These are phyloP conservation scores for Magnolia officinalis DNA, from an alignment of 164 flowering plant species.

Conservation along the genomic window DNA sequence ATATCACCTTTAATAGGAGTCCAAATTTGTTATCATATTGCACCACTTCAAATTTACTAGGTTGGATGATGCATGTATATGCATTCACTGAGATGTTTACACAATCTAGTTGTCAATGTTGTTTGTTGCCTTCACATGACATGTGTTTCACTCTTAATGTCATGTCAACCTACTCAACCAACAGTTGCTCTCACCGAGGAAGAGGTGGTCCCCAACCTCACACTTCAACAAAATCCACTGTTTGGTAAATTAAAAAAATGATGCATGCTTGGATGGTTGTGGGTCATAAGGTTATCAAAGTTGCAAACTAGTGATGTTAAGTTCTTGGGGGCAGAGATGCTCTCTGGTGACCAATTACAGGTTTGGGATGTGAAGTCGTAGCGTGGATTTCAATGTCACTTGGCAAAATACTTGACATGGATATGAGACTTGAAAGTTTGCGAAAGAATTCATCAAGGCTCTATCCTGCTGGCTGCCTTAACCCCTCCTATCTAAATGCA, in stretches of 20 bases:
- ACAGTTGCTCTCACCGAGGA: not conserved
- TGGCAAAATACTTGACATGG: too few relatives aligned
- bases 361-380: too few relatives aligned
- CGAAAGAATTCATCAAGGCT: too few relatives aligned
- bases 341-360: not conserved
- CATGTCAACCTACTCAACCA: not conserved
- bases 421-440: too few relatives aligned
- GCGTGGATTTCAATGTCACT: too few relatives aligned
- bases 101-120: not conserved
- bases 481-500: too few relatives aligned
- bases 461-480: too few relatives aligned
- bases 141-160: not conserved
- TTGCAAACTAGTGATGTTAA: not conserved
- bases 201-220: not conserved
- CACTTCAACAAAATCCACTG: not conserved
- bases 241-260: not conserved
- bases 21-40: not conserved
- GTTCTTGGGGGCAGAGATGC: not conserved
- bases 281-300: not conserved
- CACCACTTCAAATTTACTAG: not conserved
- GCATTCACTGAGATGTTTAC: not conserved
- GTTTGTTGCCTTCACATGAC: not conserved
- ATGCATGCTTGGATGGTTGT: not conserved
- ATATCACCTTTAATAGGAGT: not conserved
- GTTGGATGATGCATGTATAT: not conserved